These are phyloP conservation scores for Aschersonia sp. DNA, from an alignment of 2,329 filamentous ascomycete genomes.

Conservation along the genomic window DNA sequence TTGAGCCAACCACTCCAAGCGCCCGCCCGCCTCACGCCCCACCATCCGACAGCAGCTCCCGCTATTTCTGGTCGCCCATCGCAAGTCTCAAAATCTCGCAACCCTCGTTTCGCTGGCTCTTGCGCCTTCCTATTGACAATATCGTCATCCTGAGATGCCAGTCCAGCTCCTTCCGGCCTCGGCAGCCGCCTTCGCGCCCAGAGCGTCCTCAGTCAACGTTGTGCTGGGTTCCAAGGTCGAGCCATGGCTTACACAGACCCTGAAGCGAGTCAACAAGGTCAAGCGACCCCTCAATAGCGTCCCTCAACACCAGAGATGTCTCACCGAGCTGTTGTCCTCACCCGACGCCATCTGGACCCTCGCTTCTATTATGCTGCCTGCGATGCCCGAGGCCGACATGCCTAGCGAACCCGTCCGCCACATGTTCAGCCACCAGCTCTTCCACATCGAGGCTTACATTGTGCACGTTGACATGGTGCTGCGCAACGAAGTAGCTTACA, in stretches of 20 bases:
- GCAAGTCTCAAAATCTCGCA: not conserved
- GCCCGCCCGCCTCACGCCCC: not conserved
- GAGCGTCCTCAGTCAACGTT: constrained; percentile 81
- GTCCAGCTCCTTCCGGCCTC: constrained; percentile 88
- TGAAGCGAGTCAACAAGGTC: constrained; percentile 92
- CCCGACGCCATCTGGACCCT: constrained; percentile 88
- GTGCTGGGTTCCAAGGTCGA: constrained; percentile 86
- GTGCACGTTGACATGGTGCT: constrained; percentile 99
- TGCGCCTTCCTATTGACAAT: not conserved
- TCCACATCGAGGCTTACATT: constrained; percentile 93
- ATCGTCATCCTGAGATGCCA: constrained; percentile 49
- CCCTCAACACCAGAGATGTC: constrained; percentile 84
- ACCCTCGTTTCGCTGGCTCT: not conserved
- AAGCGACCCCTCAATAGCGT: constrained; percentile 97
- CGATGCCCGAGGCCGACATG: constrained; percentile 74
- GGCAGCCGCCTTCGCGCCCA: constrained; percentile 87
- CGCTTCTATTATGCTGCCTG: constrained; percentile 83
- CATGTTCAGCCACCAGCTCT: constrained; percentile 81
- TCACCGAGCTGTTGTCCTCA: constrained; percentile 87
- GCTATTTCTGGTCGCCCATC: not conserved
- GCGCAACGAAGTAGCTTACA: constrained; percentile 94
- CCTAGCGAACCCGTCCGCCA: constrained; percentile 75
- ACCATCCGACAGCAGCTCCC: not conserved
- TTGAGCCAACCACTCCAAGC: not conserved
- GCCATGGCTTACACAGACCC: constrained; percentile 89